Evolutionary conservation across 2,329 filamentous ascomycete genomes (phyloP).

Genomic region (Fusarium poae): DNA sequence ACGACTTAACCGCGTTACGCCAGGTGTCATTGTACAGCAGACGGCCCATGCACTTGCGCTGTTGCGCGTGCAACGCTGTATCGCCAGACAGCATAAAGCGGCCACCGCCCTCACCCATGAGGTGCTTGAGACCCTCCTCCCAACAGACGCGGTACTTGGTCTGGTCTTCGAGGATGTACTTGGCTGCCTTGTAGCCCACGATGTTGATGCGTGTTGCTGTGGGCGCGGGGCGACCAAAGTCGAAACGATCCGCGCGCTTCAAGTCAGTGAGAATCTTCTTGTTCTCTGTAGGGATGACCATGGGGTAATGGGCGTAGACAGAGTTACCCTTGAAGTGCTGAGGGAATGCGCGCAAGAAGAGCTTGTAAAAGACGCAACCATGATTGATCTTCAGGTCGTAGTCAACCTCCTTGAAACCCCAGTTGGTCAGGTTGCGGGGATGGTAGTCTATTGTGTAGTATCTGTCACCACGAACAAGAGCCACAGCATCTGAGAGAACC

Average conservation of each 20-base stretch:
- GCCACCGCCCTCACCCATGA: conserved; percentile 68
- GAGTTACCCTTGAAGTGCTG: conserved; percentile 82
- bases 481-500: conserved; percentile 81
- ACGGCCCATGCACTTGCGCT: conserved; percentile 67
- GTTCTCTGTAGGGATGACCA: conserved; percentile 78
- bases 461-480: conserved; percentile 81
- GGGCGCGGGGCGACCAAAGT: conserved; percentile 72
- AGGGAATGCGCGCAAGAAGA: conserved; percentile 83
- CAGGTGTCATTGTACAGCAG: conserved; percentile 73
- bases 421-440: conserved; percentile 81
- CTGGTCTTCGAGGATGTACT: conserved; percentile 71
- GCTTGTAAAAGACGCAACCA: conserved; percentile 87
- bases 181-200: conserved; percentile 71
- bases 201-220: conserved; percentile 67
- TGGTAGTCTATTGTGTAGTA: conserved; percentile 85
- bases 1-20: conserved; percentile 71
- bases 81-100: conserved; percentile 70
- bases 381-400: conserved; percentile 82
- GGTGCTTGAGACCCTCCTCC: conserved; percentile 71
- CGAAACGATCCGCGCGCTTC: conserved; percentile 75
- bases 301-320: conserved; percentile 85
- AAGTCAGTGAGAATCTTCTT: conserved; percentile 76
- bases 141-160: conserved; percentile 74
- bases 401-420: conserved; percentile 82
- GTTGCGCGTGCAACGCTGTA: conserved; percentile 60